Evolutionary conservation across 75 land plant species (phyloP), one percentile per base, ranked within the genome.

Genomic region (Larix kaempferi): DNA sequence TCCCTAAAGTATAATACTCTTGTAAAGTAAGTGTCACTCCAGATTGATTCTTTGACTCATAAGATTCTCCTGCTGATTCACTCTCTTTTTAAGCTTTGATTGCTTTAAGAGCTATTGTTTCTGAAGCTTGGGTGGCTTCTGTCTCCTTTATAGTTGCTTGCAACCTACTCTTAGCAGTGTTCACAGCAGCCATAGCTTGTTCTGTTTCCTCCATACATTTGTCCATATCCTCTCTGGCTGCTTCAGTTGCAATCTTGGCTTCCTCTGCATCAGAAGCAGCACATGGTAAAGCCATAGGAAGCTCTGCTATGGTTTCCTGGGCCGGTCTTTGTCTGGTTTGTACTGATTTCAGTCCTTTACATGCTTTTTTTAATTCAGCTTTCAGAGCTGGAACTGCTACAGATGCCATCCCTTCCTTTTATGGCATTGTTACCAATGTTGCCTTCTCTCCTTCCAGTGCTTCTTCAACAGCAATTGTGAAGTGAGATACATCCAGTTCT

Each of bases 121-220:
- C 93, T 64, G 94, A 87, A 62, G 92, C 92, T 65, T 73, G 91
- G 12, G 92, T 90, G 74, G 93, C 93, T 62, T 91, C 93, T 49
- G 84, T 88, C 79, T 91, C 96, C 78, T 88, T 93, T 74, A 87
- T 78, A 11, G 91, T 88, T 29, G 92, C 94, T 72, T 84, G 63
- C 21, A 96, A 80, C 62, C 86, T 84, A 73, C 86, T 88, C 78
- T 91, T 90, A 72, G 88, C 77, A 22, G 91, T 86, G 71, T 63
- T 84, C 11, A 74, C 77, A 57, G 80, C 84, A 58, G 89, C 87
- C 73, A 80, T 85, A 11, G 87, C 88, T 71, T 88, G 87, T 69
- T 94, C 93, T 5, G 83, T 84, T 77, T 94, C 94, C 76, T 89
- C 91, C 65, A 75, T 90, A 22, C 84, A 86, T 74, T 84, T 87